phyloP scores from a whole-genome alignment of 257 asterid genomes.

The Misopates orontium region DNA sequence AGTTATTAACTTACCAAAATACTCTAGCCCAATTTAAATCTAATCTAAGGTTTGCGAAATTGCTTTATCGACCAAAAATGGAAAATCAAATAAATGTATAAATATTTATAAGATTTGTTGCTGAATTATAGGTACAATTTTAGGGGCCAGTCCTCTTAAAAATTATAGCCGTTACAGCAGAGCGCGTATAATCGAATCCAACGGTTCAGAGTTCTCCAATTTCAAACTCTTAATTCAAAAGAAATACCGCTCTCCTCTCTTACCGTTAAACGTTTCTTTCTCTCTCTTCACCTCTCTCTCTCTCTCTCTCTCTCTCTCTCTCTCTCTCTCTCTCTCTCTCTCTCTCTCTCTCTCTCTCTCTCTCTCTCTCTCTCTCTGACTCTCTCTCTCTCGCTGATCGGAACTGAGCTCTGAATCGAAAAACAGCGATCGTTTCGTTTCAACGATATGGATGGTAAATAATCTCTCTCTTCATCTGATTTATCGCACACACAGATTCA shows the following conservation, averaged over 20 bases:
- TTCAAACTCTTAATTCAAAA: conserved; percentile 35
- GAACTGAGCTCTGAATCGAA: conserved; percentile 26
- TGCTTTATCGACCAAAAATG: too few relatives aligned
- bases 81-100: too few relatives aligned
- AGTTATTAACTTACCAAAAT: too few relatives aligned
- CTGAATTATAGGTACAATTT: not conserved
- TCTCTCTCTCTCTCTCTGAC: not conserved
- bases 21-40: too few relatives aligned
- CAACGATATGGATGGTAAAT: conserved; percentile 57
- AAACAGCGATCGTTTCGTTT: conserved; percentile 16
- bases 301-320: conserved; percentile 21
- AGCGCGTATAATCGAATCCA: not conserved
- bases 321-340: not conserved
- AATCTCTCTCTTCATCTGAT: conserved; percentile 19
- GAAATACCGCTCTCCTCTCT: too few relatives aligned
- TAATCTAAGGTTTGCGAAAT: too few relatives aligned
- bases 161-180: conserved; percentile 46
- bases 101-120: too few relatives aligned
- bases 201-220: conserved; percentile 44
- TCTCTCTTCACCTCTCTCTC: conserved; percentile 22
- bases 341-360: conserved; percentile 27
- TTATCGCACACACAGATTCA: not conserved
- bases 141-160: conserved; percentile 8
- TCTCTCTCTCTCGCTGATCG: too few relatives aligned
- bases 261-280: not conserved